Evolutionary conservation across 768 basidiomycete species (phyloP).

Genomic region (Lactifluus volemus): DNA sequence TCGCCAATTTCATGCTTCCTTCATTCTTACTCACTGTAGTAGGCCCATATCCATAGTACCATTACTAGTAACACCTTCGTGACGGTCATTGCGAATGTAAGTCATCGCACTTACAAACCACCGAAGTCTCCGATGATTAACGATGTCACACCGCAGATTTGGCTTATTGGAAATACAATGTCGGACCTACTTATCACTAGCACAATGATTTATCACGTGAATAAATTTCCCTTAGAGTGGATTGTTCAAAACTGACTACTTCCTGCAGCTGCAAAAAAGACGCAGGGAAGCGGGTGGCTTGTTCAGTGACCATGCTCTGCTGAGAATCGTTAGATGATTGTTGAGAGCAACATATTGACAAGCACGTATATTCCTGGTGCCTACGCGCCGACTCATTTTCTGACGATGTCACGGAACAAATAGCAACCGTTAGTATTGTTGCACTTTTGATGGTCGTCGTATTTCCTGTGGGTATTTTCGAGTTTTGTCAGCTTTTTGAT

Average conservation of each 20-base stretch:
- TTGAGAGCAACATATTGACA: slow-evolving; percentile 23
- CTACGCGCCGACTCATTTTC: not conserved
- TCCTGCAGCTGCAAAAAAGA: not conserved
- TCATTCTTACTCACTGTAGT: not conserved
- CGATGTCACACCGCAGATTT: not conserved
- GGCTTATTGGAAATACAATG: not conserved
- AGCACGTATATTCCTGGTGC: not conserved
- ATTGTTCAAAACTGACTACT: not conserved
- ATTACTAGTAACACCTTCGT: not conserved
- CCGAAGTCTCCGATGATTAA: not conserved
- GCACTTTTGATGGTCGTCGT: not conserved
- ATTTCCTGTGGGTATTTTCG: not conserved
- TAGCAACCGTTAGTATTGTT: slow-evolving; percentile 1
- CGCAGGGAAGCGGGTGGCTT: not conserved
- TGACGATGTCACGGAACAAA: not conserved
- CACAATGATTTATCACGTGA: slow-evolving; percentile 3
- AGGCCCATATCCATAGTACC: not conserved
- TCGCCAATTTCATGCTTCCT: not conserved
- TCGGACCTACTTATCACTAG: slow-evolving; percentile 1
- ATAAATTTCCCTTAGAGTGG: not conserved
- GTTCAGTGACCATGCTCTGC: no score
- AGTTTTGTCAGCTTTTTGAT: not conserved
- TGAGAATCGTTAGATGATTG: slow-evolving; percentile 19
- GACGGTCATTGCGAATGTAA: not conserved
- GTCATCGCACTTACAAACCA: not conserved